Conservation (phyloP, 2,329 filamentous ascomycete genomes). For the Beauveria bassiana region DNA sequence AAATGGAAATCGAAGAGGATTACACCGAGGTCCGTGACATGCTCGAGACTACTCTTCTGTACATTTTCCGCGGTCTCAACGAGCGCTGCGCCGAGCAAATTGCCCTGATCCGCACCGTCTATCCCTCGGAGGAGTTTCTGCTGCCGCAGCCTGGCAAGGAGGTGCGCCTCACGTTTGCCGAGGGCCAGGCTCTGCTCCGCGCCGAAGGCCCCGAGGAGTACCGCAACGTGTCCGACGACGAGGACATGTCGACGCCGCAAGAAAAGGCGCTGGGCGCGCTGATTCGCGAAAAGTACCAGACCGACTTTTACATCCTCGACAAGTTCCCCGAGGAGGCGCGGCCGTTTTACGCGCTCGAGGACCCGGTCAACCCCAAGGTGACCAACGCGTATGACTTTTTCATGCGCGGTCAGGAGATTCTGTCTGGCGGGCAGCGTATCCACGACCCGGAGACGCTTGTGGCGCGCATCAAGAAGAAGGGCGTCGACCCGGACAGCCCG, state of each 20-base stretch:
- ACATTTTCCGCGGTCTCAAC: conserved; percentile 68
- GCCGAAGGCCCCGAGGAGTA: conserved; percentile 63
- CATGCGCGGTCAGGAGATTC: conserved; percentile 85
- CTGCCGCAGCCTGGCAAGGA: conserved; percentile 68
- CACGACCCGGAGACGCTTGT: conserved; percentile 71
- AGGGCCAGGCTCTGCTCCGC: conserved; percentile 69
- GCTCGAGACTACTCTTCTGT: conserved; percentile 65
- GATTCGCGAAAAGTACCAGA: conserved; percentile 80
- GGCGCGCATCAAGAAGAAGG: conserved; percentile 68
- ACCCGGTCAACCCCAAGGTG: conserved; percentile 56
- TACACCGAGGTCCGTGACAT: conserved; percentile 69
- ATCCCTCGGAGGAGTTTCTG: conserved; percentile 70
- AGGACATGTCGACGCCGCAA: conserved; percentile 73
- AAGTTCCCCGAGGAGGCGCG: conserved; percentile 87
- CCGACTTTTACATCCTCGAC: conserved; percentile 95
- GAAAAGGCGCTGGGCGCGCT: conserved; percentile 85
- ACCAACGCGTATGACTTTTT: conserved; percentile 76
- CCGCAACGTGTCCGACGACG: conserved; percentile 62
- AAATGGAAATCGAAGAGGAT: conserved; percentile 77
- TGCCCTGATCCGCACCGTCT: conserved; percentile 62
- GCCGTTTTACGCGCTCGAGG: conserved; percentile 87
- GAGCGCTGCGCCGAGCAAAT: conserved; percentile 63
- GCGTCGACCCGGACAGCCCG: conserved; percentile 64
- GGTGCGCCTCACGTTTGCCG: conserved; percentile 67
- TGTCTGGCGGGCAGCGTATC: conserved; percentile 87